Conservation (phyloP, 192 early-diverging fungal species). For the Rhizophagus clarus region DNA sequence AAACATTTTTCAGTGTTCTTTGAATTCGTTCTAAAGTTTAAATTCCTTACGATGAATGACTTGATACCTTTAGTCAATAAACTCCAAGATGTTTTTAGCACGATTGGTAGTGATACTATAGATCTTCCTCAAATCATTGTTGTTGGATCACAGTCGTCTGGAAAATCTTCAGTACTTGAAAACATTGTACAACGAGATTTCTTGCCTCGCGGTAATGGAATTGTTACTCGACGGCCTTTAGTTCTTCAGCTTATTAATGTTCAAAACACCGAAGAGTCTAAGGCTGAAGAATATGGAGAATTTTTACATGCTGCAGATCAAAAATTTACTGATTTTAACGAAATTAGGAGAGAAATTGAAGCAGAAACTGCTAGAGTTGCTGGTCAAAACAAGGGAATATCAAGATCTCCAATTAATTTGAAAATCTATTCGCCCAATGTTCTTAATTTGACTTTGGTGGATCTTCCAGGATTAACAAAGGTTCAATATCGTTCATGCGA, state of each 20-base stretch:
- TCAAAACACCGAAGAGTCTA: constrained; percentile 41
- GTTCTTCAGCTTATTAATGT: constrained; percentile 78
- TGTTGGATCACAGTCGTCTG: constrained; percentile 85
- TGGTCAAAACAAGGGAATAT: constrained; percentile 79
- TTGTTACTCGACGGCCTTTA: constrained; percentile 82
- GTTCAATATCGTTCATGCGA: constrained; percentile 34
- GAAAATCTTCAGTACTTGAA: constrained; percentile 98
- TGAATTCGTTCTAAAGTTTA: no score
- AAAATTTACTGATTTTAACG: constrained; percentile 74
- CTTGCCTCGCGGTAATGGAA: constrained; percentile 88
- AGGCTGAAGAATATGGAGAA: constrained; percentile 48
- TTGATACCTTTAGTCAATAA: constrained; percentile 81
- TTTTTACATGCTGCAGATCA: constrained; percentile 78
- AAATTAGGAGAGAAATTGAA: constrained; percentile 81
- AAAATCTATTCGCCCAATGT: constrained; percentile 77
- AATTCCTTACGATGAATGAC: constrained; percentile 61
- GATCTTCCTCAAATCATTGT: constrained; percentile 88
- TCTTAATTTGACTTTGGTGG: constrained; percentile 79
- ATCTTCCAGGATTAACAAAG: constrained; percentile 84
- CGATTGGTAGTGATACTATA: constrained; percentile 71
- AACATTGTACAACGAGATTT: constrained; percentile 99
- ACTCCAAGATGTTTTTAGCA: constrained; percentile 80
- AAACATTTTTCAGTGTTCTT: no score
- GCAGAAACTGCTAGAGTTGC: constrained; percentile 77
- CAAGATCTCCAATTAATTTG: constrained; percentile 75